phyloP scores from a whole-genome alignment of 768 basidiomycete species.

The Lyophyllum semitale region DNA sequence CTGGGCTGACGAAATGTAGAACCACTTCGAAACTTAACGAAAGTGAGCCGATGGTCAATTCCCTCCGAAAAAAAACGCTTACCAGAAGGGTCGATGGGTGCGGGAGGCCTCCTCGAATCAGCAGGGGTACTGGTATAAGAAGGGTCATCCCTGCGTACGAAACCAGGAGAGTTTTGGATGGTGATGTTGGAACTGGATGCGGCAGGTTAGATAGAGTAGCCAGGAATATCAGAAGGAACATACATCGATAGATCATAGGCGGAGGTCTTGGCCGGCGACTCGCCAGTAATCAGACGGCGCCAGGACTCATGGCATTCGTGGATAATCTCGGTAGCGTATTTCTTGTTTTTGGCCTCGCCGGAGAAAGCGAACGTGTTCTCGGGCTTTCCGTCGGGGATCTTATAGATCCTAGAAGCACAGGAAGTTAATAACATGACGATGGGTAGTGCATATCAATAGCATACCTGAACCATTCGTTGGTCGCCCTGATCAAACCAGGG shows the following conservation, averaged over 20 bases:
- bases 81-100: slow-evolving; percentile 91
- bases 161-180: slow-evolving; percentile 71
- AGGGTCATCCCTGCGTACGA: slow-evolving; percentile 61
- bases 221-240: slow-evolving; percentile 27
- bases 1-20: slow-evolving; percentile 90
- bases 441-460: slow-evolving; percentile 12
- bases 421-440: slow-evolving; percentile 1
- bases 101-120: slow-evolving; percentile 83
- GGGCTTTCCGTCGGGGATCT: slow-evolving; percentile 93
- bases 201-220: slow-evolving; percentile 3
- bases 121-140: slow-evolving; percentile 66
- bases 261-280: slow-evolving; percentile 70
- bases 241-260: slow-evolving; percentile 85
- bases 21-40: slow-evolving; percentile 81
- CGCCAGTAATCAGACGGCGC: slow-evolving; percentile 88
- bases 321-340: slow-evolving; percentile 98
- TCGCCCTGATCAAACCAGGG: slow-evolving; percentile 93
- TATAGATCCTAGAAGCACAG: slow-evolving; percentile 72
- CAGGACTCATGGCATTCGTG: slow-evolving; percentile 99
- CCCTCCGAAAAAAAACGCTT: slow-evolving; percentile 26
- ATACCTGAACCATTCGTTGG: slow-evolving; percentile 98
- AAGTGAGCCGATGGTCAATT: slow-evolving; percentile 5
- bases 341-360: slow-evolving; percentile 99
- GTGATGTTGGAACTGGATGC: slow-evolving; percentile 76
- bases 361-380: slow-evolving; percentile 99